Evolutionary conservation across 371 early-diverging fungal genomes (phyloP).

Genomic region (Syncephalastrum monosporum): DNA sequence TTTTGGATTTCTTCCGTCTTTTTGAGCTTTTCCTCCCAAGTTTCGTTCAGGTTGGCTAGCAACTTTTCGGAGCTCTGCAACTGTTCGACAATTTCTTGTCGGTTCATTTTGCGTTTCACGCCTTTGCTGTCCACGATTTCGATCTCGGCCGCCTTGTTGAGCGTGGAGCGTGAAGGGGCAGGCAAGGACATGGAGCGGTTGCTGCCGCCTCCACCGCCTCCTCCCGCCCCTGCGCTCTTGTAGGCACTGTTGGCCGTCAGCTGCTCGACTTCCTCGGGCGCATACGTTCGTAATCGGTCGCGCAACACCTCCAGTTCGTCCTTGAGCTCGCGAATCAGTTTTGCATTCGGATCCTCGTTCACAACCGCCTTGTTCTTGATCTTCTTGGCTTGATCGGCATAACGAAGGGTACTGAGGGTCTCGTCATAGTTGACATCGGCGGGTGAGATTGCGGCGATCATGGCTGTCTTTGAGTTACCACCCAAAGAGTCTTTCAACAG

Average conservation of each 20-base stretch:
- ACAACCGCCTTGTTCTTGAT: constrained; percentile 91
- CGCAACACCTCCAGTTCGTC: constrained; percentile 78
- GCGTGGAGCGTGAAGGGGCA: constrained; percentile 6
- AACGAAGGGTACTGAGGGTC: constrained; percentile 92
- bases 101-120: constrained; percentile 49
- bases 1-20: constrained; percentile 72
- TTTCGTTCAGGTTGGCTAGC: constrained; percentile 79
- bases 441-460: constrained; percentile 88
- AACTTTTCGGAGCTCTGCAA: constrained; percentile 85
- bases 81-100: constrained; percentile 74
- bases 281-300: constrained; percentile 60
- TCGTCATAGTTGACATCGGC: constrained; percentile 73
- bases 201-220: background rate
- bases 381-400: constrained; percentile 92
- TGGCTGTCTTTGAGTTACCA: constrained; percentile 93
- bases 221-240: constrained; percentile 11
- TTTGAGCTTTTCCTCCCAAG: constrained; percentile 84
- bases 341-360: constrained; percentile 89
- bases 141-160: constrained; percentile 25
- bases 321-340: constrained; percentile 82
- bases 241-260: constrained; percentile 33
- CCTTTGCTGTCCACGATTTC: constrained; percentile 57
- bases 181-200: constrained; percentile 5
- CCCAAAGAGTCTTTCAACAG: constrained; percentile 92
- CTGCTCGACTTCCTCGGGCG: constrained; percentile 51